A percentile compares a stretch with the other conserved stretches of the same genome.
phyloP scores from a whole-genome alignment of 495 filamentous ascomycete species.

The Podospora didyma region DNA sequence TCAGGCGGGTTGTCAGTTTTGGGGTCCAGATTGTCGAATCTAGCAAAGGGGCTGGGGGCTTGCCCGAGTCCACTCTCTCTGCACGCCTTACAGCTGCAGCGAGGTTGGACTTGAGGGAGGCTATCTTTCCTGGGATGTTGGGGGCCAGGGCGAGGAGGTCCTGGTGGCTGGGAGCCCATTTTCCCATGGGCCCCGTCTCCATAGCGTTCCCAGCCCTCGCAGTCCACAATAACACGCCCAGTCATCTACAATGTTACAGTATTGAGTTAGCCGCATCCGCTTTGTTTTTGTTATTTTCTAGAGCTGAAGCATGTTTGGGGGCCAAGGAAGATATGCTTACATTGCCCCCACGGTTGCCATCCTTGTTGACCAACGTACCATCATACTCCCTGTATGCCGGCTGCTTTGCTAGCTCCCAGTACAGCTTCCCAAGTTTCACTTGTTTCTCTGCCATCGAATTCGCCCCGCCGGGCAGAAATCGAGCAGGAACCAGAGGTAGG shows the following conservation, averaged over 20 bases:
- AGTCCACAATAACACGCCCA: constrained; percentile 38
- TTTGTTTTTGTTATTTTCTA: neutral
- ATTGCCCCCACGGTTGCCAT: constrained; percentile 5
- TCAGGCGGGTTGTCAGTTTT: constrained; percentile 20
- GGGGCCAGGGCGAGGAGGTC: neutral
- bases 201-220: constrained; percentile 28
- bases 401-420: constrained; percentile 35
- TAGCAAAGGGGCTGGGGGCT: constrained; percentile 24
- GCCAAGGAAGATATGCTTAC: neutral
- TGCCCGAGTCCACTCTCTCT: constrained; percentile 1
- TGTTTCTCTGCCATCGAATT: constrained; percentile 23
- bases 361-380: constrained; percentile 19
- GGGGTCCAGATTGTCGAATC: constrained; percentile 34
- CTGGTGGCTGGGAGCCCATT: neutral
- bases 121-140: constrained; percentile 14
- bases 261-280: constrained; percentile 4
- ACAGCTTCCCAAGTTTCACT: constrained; percentile 27
- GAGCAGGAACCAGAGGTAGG: constrained; percentile 31
- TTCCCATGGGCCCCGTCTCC: constrained; percentile 10
- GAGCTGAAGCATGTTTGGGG: neutral
- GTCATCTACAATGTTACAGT: constrained; percentile 16
- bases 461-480: constrained; percentile 23
- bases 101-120: constrained; percentile 29
- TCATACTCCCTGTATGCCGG: constrained; percentile 36
- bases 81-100: constrained; percentile 30